Base-by-base conservation (phyloP, 768 basidiomycete species). In the Royoungia palumana region DNA sequence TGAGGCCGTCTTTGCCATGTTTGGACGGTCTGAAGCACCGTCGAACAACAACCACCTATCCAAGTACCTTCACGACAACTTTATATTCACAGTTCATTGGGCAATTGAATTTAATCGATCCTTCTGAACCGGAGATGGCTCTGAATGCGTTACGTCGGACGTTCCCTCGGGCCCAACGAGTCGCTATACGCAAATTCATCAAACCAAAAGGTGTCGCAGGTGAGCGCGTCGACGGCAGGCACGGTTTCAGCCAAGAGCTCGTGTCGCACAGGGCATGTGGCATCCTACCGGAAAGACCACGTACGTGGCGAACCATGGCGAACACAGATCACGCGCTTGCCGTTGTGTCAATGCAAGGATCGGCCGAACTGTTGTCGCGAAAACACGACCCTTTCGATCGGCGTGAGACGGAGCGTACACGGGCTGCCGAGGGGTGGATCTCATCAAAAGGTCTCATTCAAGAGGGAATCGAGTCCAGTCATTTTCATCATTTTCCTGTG, bases 1-100 rank as follows among this genome's bases (percentile, higher is more conserved):
- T 60, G 89, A 94, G 64, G 91, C 91, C 12, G 74, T 99, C 17
- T 96, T 99, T 60, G 96, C 93, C 19, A 92, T 99, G 85, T 98
- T 98, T 66, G 94, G 95, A 13, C 81, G 87, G 3, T 75, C 82
- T 6, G 75, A 81, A n/a, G 71, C 81, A 4, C 72, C 73, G 6
- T 71, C 71, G 20, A 79, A 72, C 56, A 82, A 82, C 45, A 89
- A 87, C 46, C 75, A 75, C 34, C 71, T 95, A 19, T 81, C 92
- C 32, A 92, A n/a, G 66, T 94, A 78, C 62, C 75, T 97, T 6
- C 87, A 87, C 51, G 92, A 94, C 65, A 76, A 82, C 46, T 95
- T 95, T 63, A 68, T 86, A 8, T 57, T n/a, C 68, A 5, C 77
- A 78, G 24, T 85, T 98, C 61, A 66, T 70, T 20, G 59, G 64